These are phyloP conservation scores for Tirmania nivea DNA, from an alignment of 495 filamentous ascomycete species.

Conservation along the genomic window DNA sequence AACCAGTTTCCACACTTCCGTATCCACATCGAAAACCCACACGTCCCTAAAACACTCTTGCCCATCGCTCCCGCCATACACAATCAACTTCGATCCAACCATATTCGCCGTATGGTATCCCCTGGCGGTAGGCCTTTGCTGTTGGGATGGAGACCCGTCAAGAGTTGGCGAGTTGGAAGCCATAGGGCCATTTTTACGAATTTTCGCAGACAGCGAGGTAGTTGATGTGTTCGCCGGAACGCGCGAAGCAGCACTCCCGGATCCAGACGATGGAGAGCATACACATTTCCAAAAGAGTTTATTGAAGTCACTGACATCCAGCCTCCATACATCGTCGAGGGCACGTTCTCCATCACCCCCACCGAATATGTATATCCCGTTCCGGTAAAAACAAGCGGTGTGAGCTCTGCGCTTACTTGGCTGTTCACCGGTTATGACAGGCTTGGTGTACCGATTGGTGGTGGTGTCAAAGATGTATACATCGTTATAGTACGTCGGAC, in stretches of 20 bases:
- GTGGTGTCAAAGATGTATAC: constrained; percentile 45
- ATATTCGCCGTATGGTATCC: constrained; percentile 51
- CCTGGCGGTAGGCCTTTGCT: constrained; percentile 32
- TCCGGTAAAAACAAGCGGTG: constrained; percentile 43
- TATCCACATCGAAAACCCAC: constrained; percentile 44
- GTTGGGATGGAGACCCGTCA: background rate
- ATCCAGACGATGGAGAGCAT: constrained; percentile 13
- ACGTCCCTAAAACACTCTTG: constrained; percentile 46
- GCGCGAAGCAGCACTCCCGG: constrained; percentile 2
- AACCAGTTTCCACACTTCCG: constrained; percentile 31
- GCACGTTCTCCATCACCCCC: constrained; percentile 43
- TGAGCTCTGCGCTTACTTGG: constrained; percentile 38
- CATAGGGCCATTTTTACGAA: background rate
- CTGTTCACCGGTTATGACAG: constrained; percentile 21
- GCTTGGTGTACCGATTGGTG: constrained; percentile 37
- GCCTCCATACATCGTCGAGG: constrained; percentile 44
- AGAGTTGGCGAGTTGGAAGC: background rate
- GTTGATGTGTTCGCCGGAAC: constrained; percentile 13
- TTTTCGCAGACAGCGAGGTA: constrained; percentile 7
- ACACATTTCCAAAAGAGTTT: constrained; percentile 39
- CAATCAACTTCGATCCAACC: constrained; percentile 44
- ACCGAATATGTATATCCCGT: constrained; percentile 44
- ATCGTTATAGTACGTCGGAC: constrained; percentile 45
- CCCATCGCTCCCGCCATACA: constrained; percentile 43
- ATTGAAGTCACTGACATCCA: constrained; percentile 38